Conservation (phyloP, 2,329 filamentous ascomycete genomes). For the Trichoderma endophyticum region DNA sequence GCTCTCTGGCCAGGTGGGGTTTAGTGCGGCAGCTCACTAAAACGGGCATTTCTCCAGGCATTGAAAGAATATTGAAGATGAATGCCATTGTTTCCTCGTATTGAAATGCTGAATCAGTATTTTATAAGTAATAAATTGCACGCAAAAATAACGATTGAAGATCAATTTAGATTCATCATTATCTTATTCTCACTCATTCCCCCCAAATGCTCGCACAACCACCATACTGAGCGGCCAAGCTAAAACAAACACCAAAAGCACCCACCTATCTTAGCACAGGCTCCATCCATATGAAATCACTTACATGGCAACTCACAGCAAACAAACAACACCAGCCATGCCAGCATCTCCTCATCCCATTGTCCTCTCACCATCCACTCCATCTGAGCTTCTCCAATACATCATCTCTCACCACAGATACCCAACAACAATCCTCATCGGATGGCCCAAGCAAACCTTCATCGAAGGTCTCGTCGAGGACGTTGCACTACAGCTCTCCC, state of each 20-base stretch:
- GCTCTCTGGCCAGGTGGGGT: background rate
- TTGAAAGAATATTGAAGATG: background rate
- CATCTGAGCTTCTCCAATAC: conserved; percentile 61
- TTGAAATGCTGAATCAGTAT: background rate
- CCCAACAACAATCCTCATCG: conserved; percentile 68
- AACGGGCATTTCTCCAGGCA: background rate
- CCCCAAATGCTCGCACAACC: background rate
- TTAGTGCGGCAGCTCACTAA: conserved; percentile 5
- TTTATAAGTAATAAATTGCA: background rate
- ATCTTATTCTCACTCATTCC: background rate
- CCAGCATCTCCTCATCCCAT: conserved; percentile 30
- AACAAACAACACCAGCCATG: background rate
- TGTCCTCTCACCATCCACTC: conserved; percentile 52
- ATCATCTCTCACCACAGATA: conserved; percentile 55
- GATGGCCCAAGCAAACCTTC: conserved; percentile 63
- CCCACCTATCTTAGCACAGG: background rate
- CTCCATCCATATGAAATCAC: background rate
- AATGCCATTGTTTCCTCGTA: background rate
- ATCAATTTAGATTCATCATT: background rate
- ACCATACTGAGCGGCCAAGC: background rate
- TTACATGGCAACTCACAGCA: background rate
- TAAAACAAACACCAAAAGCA: background rate
- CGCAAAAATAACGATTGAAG: background rate
- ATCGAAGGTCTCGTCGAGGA: conserved; percentile 55
- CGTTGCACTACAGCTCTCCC: conserved; percentile 31